phyloP scores from a whole-genome alignment of 192 early-diverging fungal species.

The Phycomyces nitens region DNA sequence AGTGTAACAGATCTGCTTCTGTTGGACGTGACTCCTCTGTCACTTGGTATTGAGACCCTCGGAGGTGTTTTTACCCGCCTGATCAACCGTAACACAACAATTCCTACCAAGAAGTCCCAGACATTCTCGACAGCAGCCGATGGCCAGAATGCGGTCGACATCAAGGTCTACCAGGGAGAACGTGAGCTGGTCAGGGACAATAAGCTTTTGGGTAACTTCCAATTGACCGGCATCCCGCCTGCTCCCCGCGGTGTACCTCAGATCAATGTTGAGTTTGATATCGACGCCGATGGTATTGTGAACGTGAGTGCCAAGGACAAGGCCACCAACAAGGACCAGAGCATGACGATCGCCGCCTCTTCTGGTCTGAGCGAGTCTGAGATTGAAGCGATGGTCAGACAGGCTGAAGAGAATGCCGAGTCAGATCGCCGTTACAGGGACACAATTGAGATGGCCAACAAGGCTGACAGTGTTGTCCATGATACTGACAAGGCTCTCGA shows the following conservation, averaged over 20 bases:
- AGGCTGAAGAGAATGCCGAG: slow-evolving; percentile 86
- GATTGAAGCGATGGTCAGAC: slow-evolving; percentile 93
- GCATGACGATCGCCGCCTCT: slow-evolving; percentile 99
- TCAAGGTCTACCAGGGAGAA: slow-evolving; percentile 97
- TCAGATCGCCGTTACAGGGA: slow-evolving; percentile 49
- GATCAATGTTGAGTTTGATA: slow-evolving; percentile 96
- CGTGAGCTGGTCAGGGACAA: slow-evolving; percentile 96
- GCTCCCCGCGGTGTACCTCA: slow-evolving; percentile 96
- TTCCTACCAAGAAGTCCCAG: slow-evolving; percentile 96
- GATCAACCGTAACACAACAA: slow-evolving; percentile 95
- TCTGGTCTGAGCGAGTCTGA: slow-evolving; percentile 98
- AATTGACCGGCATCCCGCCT: slow-evolving; percentile 94
- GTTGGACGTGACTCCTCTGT: slow-evolving; percentile 92
- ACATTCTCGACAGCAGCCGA: slow-evolving; percentile 95
- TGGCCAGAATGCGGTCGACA: slow-evolving; percentile 95
- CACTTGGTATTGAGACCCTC: slow-evolving; percentile 95
- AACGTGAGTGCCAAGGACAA: slow-evolving; percentile 94
- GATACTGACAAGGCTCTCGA: slow-evolving; percentile 91
- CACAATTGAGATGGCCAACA: slow-evolving; percentile 49
- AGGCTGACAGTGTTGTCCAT: slow-evolving; percentile 82
- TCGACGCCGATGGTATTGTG: slow-evolving; percentile 96
- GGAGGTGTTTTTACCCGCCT: slow-evolving; percentile 96
- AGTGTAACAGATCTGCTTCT: slow-evolving; percentile 92
- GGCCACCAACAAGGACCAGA: slow-evolving; percentile 91
- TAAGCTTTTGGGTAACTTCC: slow-evolving; percentile 98